phyloP scores from a whole-genome alignment of 2,329 filamentous ascomycete genomes.

The Tolypocladium guangdongense region DNA sequence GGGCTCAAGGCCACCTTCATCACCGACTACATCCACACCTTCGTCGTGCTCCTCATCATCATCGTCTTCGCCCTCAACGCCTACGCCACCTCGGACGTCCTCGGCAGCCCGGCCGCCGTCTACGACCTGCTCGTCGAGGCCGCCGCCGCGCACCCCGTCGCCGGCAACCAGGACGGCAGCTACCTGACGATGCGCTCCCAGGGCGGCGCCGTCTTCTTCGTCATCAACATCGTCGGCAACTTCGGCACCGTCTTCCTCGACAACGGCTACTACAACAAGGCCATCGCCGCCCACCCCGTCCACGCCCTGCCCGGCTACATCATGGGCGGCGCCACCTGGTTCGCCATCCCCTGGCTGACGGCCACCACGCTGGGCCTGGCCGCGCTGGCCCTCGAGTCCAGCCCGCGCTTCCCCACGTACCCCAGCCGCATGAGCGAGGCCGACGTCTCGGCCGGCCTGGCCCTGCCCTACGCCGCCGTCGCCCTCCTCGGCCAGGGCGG shows the following conservation, averaged over 20 bases:
- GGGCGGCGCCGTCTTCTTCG: slow-evolving; percentile 79
- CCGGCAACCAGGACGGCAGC: slow-evolving; percentile 68
- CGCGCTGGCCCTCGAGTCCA: slow-evolving; percentile 67
- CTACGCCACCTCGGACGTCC: slow-evolving; percentile 60
- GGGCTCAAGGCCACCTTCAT: slow-evolving; percentile 83
- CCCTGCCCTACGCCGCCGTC: slow-evolving; percentile 75
- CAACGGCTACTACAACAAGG: slow-evolving; percentile 88
- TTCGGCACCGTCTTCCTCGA: slow-evolving; percentile 80
- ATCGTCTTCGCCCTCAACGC: slow-evolving; percentile 75
- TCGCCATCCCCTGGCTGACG: slow-evolving; percentile 83
- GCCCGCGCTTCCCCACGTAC: slow-evolving; percentile 60
- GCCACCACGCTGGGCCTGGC: slow-evolving; percentile 83
- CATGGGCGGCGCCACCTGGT: slow-evolving; percentile 78
- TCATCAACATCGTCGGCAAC: slow-evolving; percentile 78
- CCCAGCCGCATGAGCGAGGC: slow-evolving; percentile 59
- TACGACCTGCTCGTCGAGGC: slow-evolving; percentile 69
- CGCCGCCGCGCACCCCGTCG: slow-evolving; percentile 58
- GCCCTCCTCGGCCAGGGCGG: slow-evolving; percentile 74
- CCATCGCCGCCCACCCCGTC: slow-evolving; percentile 76
- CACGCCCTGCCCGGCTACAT: slow-evolving; percentile 84
- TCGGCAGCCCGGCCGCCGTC: slow-evolving; percentile 67
- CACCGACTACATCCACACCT: slow-evolving; percentile 78
- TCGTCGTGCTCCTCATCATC: slow-evolving; percentile 76
- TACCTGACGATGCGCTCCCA: slow-evolving; percentile 69
- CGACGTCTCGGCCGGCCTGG: slow-evolving; percentile 74